These are phyloP conservation scores for Backusella westeae DNA, from an alignment of 192 early-diverging fungal species.

Conservation along the genomic window DNA sequence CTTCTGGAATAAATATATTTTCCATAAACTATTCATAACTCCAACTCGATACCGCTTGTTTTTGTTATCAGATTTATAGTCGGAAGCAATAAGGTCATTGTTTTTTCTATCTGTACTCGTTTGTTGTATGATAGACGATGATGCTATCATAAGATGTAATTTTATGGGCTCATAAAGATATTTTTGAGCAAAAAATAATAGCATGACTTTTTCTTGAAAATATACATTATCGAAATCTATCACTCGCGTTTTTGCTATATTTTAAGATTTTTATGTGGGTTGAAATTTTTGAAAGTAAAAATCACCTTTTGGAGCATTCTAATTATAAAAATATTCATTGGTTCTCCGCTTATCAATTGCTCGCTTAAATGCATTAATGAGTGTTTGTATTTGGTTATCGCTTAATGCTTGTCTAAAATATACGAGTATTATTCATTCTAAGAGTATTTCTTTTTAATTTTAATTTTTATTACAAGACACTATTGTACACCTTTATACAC, in stretches of 20 bases:
- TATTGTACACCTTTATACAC: not conserved
- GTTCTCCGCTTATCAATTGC: not conserved
- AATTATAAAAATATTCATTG: not conserved
- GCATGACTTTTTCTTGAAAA: no score
- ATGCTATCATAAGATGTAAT: no score
- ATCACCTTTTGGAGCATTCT: not conserved
- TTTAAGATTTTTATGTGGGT: not conserved
- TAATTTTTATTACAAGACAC: not conserved
- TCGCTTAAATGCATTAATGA: not conserved
- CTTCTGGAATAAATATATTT: constrained; percentile 36
- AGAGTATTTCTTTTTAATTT: not conserved
- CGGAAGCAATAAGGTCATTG: no score
- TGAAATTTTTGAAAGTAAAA: not conserved
- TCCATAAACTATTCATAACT: constrained; percentile 37
- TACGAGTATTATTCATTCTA: not conserved
- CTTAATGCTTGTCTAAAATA: not conserved
- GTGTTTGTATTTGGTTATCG: not conserved
- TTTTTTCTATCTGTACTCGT: no score
- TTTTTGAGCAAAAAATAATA: no score
- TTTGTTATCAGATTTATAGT: no score
- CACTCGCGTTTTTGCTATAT: not conserved
- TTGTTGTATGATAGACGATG: no score
- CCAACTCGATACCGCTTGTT: constrained; percentile 39
- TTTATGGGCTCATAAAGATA: no score
- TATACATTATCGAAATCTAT: no score